Percentiles rank a stretch among this genome's conserved stretches.
phyloP scores from a whole-genome alignment of 768 basidiomycete genomes.

The Boletus speciosus region DNA sequence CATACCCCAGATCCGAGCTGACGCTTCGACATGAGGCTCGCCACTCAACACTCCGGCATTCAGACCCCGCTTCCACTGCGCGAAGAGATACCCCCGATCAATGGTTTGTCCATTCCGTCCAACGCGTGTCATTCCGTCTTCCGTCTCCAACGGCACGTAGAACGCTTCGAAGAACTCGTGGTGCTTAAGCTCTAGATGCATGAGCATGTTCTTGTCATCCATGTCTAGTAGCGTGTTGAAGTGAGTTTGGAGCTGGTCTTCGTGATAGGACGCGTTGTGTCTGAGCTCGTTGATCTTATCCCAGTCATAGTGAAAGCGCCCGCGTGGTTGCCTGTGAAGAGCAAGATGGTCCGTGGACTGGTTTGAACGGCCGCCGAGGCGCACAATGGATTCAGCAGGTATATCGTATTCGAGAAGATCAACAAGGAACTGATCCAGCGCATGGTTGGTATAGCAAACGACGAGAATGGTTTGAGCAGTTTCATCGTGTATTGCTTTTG shows the following conservation, averaged over 20 bases:
- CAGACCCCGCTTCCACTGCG: conserved; percentile 42
- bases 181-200: conserved; percentile 45
- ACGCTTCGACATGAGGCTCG: conserved; percentile 22
- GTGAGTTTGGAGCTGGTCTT: conserved; percentile 17
- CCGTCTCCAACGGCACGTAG: conserved; percentile 31
- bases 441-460: conserved; percentile 72
- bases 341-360: conserved; percentile 42
- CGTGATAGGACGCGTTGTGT: conserved; percentile 35
- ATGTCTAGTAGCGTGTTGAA: conserved; percentile 15
- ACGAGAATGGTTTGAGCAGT: conserved; percentile 52
- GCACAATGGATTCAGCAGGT: conserved; percentile 45
- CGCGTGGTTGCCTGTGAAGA: conserved; percentile 28
- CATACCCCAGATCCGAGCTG: conserved; percentile 41
- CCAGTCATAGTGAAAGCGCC: neutral
- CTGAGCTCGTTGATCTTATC: conserved; percentile 16
- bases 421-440: conserved; percentile 64
- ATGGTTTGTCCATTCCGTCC: conserved; percentile 40
- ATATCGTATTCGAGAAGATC: conserved; percentile 43
- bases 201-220: conserved; percentile 32
- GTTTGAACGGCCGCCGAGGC: conserved; percentile 55
- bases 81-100: conserved; percentile 40
- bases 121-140: conserved; percentile 45
- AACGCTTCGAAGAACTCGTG: conserved; percentile 43
- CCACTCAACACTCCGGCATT: conserved; percentile 43
- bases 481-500: conserved; percentile 52